These are phyloP conservation scores for Coccinonectria pachysandricola DNA, from an alignment of 2,329 filamentous ascomycete genomes.

Conservation along the genomic window DNA sequence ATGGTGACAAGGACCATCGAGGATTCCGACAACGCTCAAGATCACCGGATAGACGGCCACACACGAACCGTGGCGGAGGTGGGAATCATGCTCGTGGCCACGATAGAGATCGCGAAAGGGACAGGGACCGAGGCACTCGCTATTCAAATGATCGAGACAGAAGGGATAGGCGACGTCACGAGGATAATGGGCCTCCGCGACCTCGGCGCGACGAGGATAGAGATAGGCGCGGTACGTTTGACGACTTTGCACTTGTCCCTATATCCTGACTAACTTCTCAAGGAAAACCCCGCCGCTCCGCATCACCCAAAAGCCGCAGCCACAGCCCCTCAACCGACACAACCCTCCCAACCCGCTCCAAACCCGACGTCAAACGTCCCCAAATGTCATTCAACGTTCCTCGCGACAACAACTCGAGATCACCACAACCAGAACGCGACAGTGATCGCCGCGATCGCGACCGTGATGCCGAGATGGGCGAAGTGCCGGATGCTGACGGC, in stretches of 20 bases:
- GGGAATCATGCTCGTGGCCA: slow-evolving; percentile 17
- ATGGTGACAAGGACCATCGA: slow-evolving; percentile 23
- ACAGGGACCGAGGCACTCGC: slow-evolving; percentile 22
- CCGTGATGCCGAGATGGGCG: slow-evolving; percentile 6
- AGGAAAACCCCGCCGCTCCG: slow-evolving; percentile 26
- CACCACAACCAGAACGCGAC: slow-evolving; percentile 5
- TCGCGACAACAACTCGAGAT: slow-evolving; percentile 18
- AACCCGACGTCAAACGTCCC: slow-evolving; percentile 11
- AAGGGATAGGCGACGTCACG: slow-evolving; percentile 16
- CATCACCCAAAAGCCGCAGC: slow-evolving; percentile 22
- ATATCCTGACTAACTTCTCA: too few relatives aligned
- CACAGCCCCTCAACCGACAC: slow-evolving; percentile 12
- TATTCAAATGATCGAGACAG: slow-evolving; percentile 16
- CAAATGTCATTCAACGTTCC: slow-evolving; percentile 27
- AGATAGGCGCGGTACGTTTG: slow-evolving; percentile 17
- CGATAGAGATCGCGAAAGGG: slow-evolving; percentile 18
- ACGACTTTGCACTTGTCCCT: too few relatives aligned
- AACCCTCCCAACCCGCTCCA: slow-evolving; percentile 26
- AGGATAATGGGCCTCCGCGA: slow-evolving; percentile 13
- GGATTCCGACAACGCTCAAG: slow-evolving; percentile 26
- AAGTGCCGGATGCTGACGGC: slow-evolving; percentile 8
- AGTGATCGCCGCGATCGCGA: slow-evolving; percentile 8
- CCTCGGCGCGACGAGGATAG: slow-evolving; percentile 15
- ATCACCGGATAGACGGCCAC: slow-evolving; percentile 26
- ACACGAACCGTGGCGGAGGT: slow-evolving; percentile 29